phyloP scores from a whole-genome alignment of 2,329 filamentous ascomycete species.

The Metarhizium brunneum region DNA sequence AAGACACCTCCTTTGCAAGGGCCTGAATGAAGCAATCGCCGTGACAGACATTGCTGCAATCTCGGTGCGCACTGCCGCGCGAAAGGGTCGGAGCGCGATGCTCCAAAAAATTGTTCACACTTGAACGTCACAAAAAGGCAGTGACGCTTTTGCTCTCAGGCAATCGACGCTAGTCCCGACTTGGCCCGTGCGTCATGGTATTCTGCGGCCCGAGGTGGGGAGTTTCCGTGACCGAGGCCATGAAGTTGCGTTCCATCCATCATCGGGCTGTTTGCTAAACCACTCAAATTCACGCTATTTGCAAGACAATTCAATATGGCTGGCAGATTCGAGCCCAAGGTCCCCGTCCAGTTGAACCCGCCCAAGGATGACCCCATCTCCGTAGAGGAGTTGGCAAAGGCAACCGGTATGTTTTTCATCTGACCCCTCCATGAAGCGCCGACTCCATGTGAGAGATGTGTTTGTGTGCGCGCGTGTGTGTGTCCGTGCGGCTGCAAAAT shows the following conservation, averaged over 20 bases:
- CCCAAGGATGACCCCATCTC: conserved; percentile 85
- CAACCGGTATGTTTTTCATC: conserved; percentile 56
- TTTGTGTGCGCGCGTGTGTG: background rate
- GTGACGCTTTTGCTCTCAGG: background rate
- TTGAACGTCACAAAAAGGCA: background rate
- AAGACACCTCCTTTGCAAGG: conserved; percentile 20
- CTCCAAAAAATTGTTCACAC: background rate
- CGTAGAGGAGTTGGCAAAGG: conserved; percentile 68
- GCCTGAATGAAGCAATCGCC: conserved; percentile 24
- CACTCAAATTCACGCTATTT: conserved; percentile 1
- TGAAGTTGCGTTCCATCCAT: background rate
- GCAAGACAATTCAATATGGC: conserved; percentile 32
- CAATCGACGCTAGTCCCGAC: conserved; percentile 4
- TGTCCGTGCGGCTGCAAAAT: background rate
- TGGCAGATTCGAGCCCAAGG: conserved; percentile 70
- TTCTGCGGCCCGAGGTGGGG: conserved; percentile 5
- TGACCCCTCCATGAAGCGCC: background rate
- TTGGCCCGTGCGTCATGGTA: conserved; percentile 10
- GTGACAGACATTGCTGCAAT: conserved; percentile 22
- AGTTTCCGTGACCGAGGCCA: background rate
- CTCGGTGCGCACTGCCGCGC: background rate
- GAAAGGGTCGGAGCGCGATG: background rate
- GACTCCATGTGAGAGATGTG: background rate
- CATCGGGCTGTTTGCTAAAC: background rate
- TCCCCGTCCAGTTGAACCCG: conserved; percentile 63